Evolutionary conservation across 805 yeast genomes (phyloP).

Genomic region (Saccharomycodes ludwigii): DNA sequence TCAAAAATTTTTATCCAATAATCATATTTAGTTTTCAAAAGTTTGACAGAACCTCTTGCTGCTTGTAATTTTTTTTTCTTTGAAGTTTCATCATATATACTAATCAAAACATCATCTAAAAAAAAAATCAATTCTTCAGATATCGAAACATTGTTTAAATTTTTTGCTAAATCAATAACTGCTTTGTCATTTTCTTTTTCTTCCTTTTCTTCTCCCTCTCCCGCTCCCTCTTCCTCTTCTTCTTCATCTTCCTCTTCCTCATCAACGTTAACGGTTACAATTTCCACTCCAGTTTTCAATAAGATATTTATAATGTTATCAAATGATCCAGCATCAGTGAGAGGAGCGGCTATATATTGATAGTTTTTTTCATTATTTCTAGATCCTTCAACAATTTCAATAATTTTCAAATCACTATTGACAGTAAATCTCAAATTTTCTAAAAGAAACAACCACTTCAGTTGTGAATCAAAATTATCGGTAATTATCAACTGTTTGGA

Average conservation of each 20-base stretch:
- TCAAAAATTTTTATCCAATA: slow-evolving; percentile 39
- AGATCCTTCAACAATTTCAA: too few relatives aligned
- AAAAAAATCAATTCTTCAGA: neutral
- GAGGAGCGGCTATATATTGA: too few relatives aligned
- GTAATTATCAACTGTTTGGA: too few relatives aligned
- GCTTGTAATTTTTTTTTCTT: slow-evolving; percentile 36
- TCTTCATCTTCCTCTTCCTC: slow-evolving; percentile 8
- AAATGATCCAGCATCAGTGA: too few relatives aligned
- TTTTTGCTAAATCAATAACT: neutral
- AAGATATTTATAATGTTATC: slow-evolving; percentile 1
- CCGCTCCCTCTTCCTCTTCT: slow-evolving; percentile 5
- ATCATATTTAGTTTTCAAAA: slow-evolving; percentile 36
- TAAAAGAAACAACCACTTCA: too few relatives aligned
- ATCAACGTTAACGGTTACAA: slow-evolving; percentile 1
- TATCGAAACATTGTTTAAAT: neutral
- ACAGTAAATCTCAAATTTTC: too few relatives aligned
- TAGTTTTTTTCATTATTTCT: too few relatives aligned
- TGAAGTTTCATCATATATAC: slow-evolving; percentile 41
- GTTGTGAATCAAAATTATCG: too few relatives aligned
- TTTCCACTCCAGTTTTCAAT: neutral
- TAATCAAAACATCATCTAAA: slow-evolving; percentile 26
- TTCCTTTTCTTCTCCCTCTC: neutral
- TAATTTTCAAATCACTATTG: too few relatives aligned
- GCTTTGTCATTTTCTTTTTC: neutral
- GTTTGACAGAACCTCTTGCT: slow-evolving; percentile 20